These are phyloP conservation scores for Rhizopogon rudus DNA, from an alignment of 768 basidiomycete genomes.

Conservation along the genomic window DNA sequence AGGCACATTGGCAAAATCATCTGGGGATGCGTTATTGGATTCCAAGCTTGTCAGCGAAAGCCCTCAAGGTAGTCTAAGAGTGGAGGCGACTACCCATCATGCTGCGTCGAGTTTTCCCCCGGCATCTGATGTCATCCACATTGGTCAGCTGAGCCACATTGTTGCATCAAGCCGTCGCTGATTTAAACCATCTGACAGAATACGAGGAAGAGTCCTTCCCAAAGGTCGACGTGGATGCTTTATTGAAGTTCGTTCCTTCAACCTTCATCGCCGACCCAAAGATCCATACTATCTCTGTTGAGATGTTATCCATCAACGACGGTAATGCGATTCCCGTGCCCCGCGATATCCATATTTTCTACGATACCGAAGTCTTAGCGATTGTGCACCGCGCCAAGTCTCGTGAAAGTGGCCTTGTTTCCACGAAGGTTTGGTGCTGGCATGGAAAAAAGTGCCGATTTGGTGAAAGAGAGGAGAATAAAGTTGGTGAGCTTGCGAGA, in stretches of 20 bases:
- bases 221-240: slow-evolving; percentile 38
- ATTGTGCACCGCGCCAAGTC: slow-evolving; percentile 69
- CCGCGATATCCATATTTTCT: slow-evolving; percentile 50
- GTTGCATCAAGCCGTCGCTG: background rate
- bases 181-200: slow-evolving; percentile 22
- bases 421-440: slow-evolving; percentile 77
- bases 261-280: slow-evolving; percentile 28
- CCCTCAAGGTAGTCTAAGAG: slow-evolving; percentile 8
- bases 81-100: background rate
- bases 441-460: slow-evolving; percentile 48
- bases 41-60: slow-evolving; percentile 8
- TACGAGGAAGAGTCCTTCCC: slow-evolving; percentile 42
- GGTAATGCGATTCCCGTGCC: slow-evolving; percentile 42
- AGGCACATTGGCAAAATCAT: slow-evolving; percentile 42
- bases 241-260: slow-evolving; percentile 32
- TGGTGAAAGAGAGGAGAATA: slow-evolving; percentile 59
- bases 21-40: slow-evolving; percentile 2
- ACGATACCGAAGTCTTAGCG: slow-evolving; percentile 67
- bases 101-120: background rate
- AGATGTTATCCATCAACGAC: slow-evolving; percentile 58
- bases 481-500: slow-evolving; percentile 64
- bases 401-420: slow-evolving; percentile 57
- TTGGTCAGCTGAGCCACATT: slow-evolving; percentile 24
- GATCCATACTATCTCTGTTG: slow-evolving; percentile 62
- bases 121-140: slow-evolving; percentile 21